Evolutionary conservation across 371 early-diverging fungal species (phyloP), one percentile per base, ranked within the genome.

Genomic region (Parasitella parasitica): DNA sequence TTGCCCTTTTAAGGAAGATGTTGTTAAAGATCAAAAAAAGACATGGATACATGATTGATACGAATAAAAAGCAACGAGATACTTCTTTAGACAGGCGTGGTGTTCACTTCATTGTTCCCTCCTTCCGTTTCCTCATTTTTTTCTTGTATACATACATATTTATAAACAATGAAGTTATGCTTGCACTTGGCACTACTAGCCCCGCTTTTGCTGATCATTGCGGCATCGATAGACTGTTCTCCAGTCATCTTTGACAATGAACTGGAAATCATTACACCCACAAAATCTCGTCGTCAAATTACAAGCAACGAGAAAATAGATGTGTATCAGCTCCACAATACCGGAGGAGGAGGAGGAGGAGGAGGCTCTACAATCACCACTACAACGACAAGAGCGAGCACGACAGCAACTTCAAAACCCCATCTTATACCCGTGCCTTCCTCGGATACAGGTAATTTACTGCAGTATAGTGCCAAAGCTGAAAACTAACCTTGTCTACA

Each of bases 1-100:
- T 48, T 58, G 48, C 26, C 58, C 49, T n/a, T 58, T 48, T 58
- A 48, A 58, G 58, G 36, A 58, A 48, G n/a, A 36, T 58, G 58
- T 58, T 58, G 49, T 58, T 41, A 22, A 34, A 20, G 16, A 15
- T 46, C 28, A 30, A 46, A 46, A 57, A 32, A 35, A 48, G 34
- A 20, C 26, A 43, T 34, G 20, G 34, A 43, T 22, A 27, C 13
- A 16, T 22, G 35, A 34, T 24, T 16, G 46, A 57, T 13, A 9
- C 16, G 12, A 43, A 20, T 20, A 43, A 43, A 43, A 43, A 43
- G 22, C 43, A 43, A 43, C 9, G 43, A 11, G 22, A 22, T 43
- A 3, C 6, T 18, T 39, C 18, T 39, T 39, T 39, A 43, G 43
- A 3, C 8, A 16, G 43, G 8, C 24, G 12, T 13, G 5, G 12